Evolutionary conservation across 495 filamentous ascomycete species (phyloP), one percentile per base, ranked within the genome.

Genomic region (Penicillium diatomitis): DNA sequence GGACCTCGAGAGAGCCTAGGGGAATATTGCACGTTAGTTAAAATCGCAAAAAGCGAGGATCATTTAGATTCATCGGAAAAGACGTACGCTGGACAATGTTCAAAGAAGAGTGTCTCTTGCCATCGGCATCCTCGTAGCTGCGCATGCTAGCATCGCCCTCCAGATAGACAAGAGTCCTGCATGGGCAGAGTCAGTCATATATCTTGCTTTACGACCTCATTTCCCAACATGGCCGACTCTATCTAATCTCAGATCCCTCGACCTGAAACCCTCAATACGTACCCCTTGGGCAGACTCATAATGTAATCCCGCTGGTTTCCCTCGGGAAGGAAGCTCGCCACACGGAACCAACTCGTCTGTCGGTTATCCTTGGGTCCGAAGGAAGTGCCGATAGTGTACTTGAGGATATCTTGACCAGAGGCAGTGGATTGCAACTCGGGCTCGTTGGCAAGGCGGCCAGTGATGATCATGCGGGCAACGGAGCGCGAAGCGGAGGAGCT

Each of bases 281-380:
- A 94, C 88, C 90, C 90, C 73, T 92, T 95, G 32, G 73, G 77
- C 66, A 94, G 66, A 48, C 67, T 64, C 46, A 82, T 59, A 35
- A 90, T 52, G 61, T 72, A 81, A 46, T 91, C 83, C 56, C 82
- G 80, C 61, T 77, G 69, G 20, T 68, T 20, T 8, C 74, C 78
- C 32, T 82, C 80, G 12, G 79, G 75, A 52, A 65, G 46, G 66
- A 92, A 92, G 69, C 72, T 75, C 4, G 78, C 65, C 37, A 95
- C 70, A 43, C 73, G 74, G 75, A 86, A 96, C 81, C 81, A 96
- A 74, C 80, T 88, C 10, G 84, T 86, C 54, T 78, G 65, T 41
- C 74, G 71, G 63, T 87, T 84, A 2, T 85, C 80, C 39, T 54
- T 55, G 38, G 71, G 57, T 3, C 86, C 86, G 47, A 60, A 57